Evolutionary conservation across 805 yeast species (phyloP).

Genomic region (Cyberlindnera xylosilytica): DNA sequence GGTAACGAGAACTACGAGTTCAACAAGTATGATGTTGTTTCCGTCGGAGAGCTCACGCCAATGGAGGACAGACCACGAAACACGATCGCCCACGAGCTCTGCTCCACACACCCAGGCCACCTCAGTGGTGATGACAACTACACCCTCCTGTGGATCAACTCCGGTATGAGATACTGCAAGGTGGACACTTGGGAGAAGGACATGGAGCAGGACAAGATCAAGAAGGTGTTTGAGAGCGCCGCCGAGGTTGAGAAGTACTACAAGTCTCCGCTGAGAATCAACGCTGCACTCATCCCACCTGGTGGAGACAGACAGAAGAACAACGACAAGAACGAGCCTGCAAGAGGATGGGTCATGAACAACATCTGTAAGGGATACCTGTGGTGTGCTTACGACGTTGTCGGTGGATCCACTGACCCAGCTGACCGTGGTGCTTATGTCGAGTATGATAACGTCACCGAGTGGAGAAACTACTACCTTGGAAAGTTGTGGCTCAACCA

Average conservation of each 20-base stretch:
- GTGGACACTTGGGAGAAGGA: conserved; percentile 31
- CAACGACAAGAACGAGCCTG: conserved; percentile 40
- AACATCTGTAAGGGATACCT: conserved; percentile 48
- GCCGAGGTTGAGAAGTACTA: conserved; percentile 27
- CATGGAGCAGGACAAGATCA: conserved; percentile 29
- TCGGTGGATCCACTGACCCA: conserved; percentile 37
- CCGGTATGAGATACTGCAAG: conserved; percentile 65
- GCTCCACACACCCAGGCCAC: conserved; percentile 65
- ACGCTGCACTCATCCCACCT: conserved; percentile 52
- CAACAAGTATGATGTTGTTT: conserved; percentile 35
- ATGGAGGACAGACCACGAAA: conserved; percentile 19
- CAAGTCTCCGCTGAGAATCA: conserved; percentile 38
- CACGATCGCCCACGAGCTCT: conserved; percentile 38
- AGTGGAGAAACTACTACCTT: conserved; percentile 22
- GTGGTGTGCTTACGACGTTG: conserved; percentile 60
- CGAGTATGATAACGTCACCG: conserved; percentile 25
- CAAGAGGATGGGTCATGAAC: conserved; percentile 50
- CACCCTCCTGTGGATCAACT: conserved; percentile 61
- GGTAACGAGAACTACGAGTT: conserved; percentile 38
- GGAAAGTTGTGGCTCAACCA: conserved; percentile 29
- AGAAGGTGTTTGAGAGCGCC: conserved; percentile 20
- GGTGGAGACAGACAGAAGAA: conserved; percentile 26
- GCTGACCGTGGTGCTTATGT: conserved; percentile 24
- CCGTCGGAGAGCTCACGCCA: conserved; percentile 34
- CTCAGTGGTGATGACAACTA: conserved; percentile 45